phyloP scores from a whole-genome alignment of 768 basidiomycete genomes.

The Dendrothele bispora region DNA sequence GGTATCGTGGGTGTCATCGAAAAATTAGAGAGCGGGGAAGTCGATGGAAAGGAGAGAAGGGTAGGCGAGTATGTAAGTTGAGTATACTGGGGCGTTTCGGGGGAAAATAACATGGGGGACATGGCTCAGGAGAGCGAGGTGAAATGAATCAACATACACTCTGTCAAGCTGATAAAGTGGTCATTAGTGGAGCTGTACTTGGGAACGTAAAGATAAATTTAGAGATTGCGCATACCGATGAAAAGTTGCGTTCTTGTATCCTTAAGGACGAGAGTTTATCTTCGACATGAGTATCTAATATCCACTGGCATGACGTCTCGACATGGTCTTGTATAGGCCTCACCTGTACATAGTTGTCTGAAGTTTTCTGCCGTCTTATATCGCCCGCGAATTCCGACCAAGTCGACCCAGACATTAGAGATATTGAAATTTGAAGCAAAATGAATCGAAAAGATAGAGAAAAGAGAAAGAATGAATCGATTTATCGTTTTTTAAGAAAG shows the following conservation, averaged over 20 bases:
- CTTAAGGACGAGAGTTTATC: slow-evolving; percentile 66
- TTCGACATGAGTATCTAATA: not conserved
- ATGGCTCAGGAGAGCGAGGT: slow-evolving; percentile 1
- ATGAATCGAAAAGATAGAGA: too few relatives aligned
- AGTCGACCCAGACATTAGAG: too few relatives aligned
- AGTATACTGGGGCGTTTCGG: slow-evolving; percentile 71
- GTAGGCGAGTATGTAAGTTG: slow-evolving; percentile 50
- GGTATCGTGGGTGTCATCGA: not conserved
- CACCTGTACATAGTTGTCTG: slow-evolving; percentile 94
- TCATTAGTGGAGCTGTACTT: too few relatives aligned
- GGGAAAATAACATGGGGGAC: slow-evolving; percentile 13
- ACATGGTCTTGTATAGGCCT: not conserved
- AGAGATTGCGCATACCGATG: slow-evolving; percentile 71
- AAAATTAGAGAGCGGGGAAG: not conserved
- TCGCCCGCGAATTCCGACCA: too few relatives aligned
- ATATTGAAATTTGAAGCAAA: too few relatives aligned
- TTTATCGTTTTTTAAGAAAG: not conserved
- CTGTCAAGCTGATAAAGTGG: slow-evolving; percentile 34
- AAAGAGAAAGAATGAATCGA: slow-evolving; percentile 5
- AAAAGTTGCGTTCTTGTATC: slow-evolving; percentile 90
- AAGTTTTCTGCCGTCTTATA: slow-evolving; percentile 99
- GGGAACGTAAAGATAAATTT: too few relatives aligned
- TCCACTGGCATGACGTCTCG: not conserved
- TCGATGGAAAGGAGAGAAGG: not conserved
- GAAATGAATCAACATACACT: slow-evolving; percentile 54